phyloP scores from a whole-genome alignment of 1,284 basidiomycete species.

The Ustilago xerochloae region DNA sequence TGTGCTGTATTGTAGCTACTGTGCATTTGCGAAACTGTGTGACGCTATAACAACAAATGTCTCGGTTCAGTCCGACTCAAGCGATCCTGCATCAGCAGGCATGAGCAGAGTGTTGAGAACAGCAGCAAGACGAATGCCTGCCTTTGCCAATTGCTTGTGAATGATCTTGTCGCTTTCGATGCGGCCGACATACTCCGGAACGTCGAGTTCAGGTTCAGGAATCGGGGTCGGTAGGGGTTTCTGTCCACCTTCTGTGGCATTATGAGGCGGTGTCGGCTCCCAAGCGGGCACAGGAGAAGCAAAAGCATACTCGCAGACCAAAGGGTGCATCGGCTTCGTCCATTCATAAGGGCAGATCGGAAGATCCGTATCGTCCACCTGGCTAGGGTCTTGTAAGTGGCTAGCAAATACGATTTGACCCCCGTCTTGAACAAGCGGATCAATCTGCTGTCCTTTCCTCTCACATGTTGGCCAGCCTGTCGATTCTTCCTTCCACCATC shows the following conservation, averaged over 20 bases:
- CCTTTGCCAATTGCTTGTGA: constrained; percentile 83
- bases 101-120: constrained; percentile 75
- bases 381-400: constrained; percentile 9
- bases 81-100: constrained; percentile 5
- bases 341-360: constrained; percentile 78
- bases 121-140: constrained; percentile 82
- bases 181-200: constrained; percentile 79
- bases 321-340: constrained; percentile 56
- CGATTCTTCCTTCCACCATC: constrained; percentile 50
- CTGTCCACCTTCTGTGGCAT: not conserved
- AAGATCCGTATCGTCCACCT: constrained; percentile 63
- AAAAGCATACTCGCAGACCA: constrained; percentile 72
- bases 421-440: not conserved
- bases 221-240: constrained; percentile 12
- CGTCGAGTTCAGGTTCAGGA: constrained; percentile 79
- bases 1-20: not conserved
- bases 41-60: not conserved
- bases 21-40: too few relatives aligned
- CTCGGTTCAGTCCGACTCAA: not conserved
- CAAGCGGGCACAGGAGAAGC: constrained; percentile 73
- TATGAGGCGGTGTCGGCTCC: constrained; percentile 13
- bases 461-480: constrained; percentile 61
- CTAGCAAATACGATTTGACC: constrained; percentile 23
- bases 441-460: not conserved
- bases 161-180: constrained; percentile 75